Evolutionary conservation across 176 grass and related monocot genomes (phyloP).

Genomic region (Puya raimondii): DNA sequence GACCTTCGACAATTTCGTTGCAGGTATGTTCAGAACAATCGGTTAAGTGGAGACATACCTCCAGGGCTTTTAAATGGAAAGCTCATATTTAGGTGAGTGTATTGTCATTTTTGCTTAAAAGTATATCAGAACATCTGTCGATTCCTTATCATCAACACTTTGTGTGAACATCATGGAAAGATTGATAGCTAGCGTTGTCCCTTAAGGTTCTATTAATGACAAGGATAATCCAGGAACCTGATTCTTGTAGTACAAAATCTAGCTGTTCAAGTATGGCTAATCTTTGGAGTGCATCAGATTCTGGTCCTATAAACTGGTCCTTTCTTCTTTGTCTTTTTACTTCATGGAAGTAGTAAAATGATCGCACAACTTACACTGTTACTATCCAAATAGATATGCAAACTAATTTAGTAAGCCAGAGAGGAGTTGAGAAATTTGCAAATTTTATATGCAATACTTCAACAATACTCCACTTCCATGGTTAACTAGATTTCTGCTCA

Average conservation of each 20-base stretch:
- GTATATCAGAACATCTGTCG: not conserved
- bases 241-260: not conserved
- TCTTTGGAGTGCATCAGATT: not conserved
- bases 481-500: not conserved
- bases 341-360: not conserved
- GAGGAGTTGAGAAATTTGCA: not conserved
- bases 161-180: not conserved
- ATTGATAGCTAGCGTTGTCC: not conserved
- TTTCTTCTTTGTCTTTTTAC: not conserved
- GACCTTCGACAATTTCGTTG: not conserved
- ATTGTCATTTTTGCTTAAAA: not conserved
- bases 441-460: not conserved
- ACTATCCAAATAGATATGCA: not conserved
- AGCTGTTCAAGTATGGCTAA: not conserved
- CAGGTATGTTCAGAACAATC: conserved; percentile 13
- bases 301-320: not conserved
- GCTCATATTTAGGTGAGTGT: conserved; percentile 8
- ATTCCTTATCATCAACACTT: not conserved
- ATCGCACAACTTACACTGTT: not conserved
- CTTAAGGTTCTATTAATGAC: not conserved
- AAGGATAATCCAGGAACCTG: not conserved
- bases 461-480: not conserved
- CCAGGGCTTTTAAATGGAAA: conserved; percentile 6
- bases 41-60: conserved; percentile 9
- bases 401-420: not conserved